phyloP scores from a whole-genome alignment of 2,329 filamentous ascomycete species.

The Zalaria obscura region DNA sequence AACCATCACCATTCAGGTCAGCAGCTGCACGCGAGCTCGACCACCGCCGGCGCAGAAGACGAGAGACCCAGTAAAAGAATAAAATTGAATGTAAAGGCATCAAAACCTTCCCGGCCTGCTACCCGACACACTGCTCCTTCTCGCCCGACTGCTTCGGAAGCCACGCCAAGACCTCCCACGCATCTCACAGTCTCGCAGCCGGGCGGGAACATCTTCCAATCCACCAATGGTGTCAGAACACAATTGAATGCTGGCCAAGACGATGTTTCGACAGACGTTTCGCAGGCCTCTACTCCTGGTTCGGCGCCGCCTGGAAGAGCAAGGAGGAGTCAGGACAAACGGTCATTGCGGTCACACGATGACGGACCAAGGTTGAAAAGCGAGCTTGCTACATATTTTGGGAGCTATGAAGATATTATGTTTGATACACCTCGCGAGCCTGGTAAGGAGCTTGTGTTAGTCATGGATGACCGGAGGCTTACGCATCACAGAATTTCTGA shows the following conservation, averaged over 20 bases:
- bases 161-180: slow-evolving; percentile 20
- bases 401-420: slow-evolving; percentile 88
- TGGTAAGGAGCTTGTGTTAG: slow-evolving; percentile 3
- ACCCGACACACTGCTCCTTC: no score
- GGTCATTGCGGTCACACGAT: slow-evolving; percentile 78
- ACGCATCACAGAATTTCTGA: slow-evolving; percentile 50
- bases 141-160: neutral
- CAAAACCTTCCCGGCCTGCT: no score
- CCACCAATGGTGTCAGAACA: slow-evolving; percentile 22
- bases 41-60: neutral
- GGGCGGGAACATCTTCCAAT: slow-evolving; percentile 25
- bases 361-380: slow-evolving; percentile 73
- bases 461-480: slow-evolving; percentile 3
- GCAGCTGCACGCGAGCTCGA: neutral
- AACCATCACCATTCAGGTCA: neutral
- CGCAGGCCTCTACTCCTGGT: slow-evolving; percentile 17
- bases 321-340: slow-evolving; percentile 34
- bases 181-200: slow-evolving; percentile 28
- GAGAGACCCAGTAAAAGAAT: neutral
- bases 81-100: neutral
- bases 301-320: slow-evolving; percentile 1
- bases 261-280: slow-evolving; percentile 15
- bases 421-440: slow-evolving; percentile 68
- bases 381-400: slow-evolving; percentile 80
- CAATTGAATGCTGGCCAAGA: slow-evolving; percentile 19